Evolutionary conservation across 805 yeast species (phyloP), one percentile per base, ranked within the genome.

Genomic region (Wickerhamomyces alni): DNA sequence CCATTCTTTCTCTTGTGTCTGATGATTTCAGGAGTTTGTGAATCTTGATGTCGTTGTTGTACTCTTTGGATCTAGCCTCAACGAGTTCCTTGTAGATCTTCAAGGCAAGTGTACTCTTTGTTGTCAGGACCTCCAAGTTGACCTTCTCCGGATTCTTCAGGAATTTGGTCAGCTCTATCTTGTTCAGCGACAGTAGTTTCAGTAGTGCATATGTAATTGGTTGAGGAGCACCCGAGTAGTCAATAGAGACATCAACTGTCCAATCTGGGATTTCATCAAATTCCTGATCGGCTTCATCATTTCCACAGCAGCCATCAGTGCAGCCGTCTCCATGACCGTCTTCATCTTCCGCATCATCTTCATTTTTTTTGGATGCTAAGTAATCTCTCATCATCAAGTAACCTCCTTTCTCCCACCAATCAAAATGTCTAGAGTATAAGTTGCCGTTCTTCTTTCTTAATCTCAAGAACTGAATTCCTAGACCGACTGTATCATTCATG

Each of bases 401-500:
- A 5, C 78, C 78, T 16, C 62, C 54, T 11, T 55, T 58, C 24
- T 69, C 72, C 63, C 75, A 71, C 80, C 79, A 78, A 15, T 61
- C 59, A 16, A 75, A 45, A 39, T 66, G 70, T 32, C 54, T 50
- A 8, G 66, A 61, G 28, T 65, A 47, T 40, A 65, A 63, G 24
- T 54, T 55, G 27, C 53, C 57, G 13, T 48, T 47, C 28, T 61
- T 55, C 22, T 59, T 63, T 22, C 57, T 56, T 29, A 62, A 51
- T 33, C 51, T 54, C 34, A 66, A 50, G 39, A 74, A 57, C 46
- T 77, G 81, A 2, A 67, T 63, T 1, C 81, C 77, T n/a, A 86
- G 54, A 38, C 77, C 67, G 11, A 83, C 72, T 2, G 70, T 55
- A 47, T 83, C 87, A 50, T 74, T 69, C 1, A 66, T 63, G 46